phyloP scores from a whole-genome alignment of 257 asterid genomes.

The Gardenia jasminoides region DNA sequence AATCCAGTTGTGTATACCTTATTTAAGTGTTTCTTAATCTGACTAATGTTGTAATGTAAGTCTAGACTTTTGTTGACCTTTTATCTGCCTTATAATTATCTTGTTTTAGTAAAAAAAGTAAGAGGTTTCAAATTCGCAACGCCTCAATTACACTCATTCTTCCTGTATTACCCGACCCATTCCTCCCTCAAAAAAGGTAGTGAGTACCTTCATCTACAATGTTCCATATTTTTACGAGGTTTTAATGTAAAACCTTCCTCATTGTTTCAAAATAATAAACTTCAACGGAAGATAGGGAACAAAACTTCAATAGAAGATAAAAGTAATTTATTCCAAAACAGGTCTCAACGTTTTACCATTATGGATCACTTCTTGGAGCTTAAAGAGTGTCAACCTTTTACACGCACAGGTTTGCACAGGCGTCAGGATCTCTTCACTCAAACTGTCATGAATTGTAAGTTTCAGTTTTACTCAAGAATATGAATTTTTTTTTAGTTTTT shows the following conservation, averaged over 20 bases:
- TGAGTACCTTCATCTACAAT: background rate
- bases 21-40: no score
- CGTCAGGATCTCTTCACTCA: slow-evolving; percentile 67
- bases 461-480: background rate
- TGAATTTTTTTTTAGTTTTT: slow-evolving; percentile 1
- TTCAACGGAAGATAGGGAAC: no score
- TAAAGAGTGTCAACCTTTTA: slow-evolving; percentile 34
- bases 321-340: slow-evolving; percentile 38
- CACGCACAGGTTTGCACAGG: slow-evolving; percentile 58
- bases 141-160: no score
- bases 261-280: no score
- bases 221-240: background rate
- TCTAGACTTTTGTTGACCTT: no score
- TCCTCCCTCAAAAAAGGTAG: no score
- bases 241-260: background rate
- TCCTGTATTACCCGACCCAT: no score
- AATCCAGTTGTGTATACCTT: no score
- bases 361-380: slow-evolving; percentile 67
- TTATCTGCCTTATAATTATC: no score
- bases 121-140: no score
- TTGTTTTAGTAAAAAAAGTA: no score
- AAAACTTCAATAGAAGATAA: background rate
- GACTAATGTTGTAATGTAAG: no score
- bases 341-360: slow-evolving; percentile 78
- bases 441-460: slow-evolving; percentile 67